These are phyloP conservation scores for Porcisia deanei DNA, from an alignment of 208 protist species.

Conservation along the genomic window DNA sequence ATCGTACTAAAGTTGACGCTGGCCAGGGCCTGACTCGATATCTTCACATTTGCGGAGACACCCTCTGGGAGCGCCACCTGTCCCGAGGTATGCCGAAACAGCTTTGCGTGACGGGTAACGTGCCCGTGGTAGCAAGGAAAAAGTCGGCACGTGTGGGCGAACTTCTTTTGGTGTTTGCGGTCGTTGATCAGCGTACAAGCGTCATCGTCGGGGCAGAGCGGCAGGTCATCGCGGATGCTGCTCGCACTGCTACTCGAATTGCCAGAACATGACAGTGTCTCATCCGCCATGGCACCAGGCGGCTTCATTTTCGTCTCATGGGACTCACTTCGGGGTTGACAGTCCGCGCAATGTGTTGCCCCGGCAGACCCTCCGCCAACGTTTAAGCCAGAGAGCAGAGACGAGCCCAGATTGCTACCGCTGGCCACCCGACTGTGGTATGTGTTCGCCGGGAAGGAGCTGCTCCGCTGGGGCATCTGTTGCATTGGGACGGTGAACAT, in stretches of 20 bases:
- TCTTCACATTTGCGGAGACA: conserved; percentile 36
- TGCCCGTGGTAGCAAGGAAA: conserved; percentile 88
- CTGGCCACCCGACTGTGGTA: conserved; percentile 2
- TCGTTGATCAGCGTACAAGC: conserved; percentile 79
- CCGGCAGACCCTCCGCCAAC: neutral
- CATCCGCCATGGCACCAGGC: conserved; percentile 26
- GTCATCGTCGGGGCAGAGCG: conserved; percentile 75
- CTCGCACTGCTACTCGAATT: conserved; percentile 69
- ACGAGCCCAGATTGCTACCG: conserved; percentile 13
- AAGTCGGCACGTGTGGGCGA: conserved; percentile 84
- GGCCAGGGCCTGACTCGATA: conserved; percentile 62
- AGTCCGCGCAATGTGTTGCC: neutral
- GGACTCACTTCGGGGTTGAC: neutral
- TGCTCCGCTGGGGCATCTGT: conserved; percentile 17
- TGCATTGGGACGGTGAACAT: conserved; percentile 15
- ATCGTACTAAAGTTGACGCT: conserved; percentile 88
- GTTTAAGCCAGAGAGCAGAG: neutral
- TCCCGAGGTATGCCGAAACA: conserved; percentile 78
- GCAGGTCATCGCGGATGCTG: conserved; percentile 65
- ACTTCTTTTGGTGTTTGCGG: conserved; percentile 80
- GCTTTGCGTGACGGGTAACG: conserved; percentile 67
- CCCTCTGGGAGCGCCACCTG: conserved; percentile 65
- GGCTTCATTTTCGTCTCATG: conserved; percentile 24
- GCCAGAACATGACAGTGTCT: conserved; percentile 42
- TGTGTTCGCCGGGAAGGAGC: neutral